Percentiles rank a stretch among this genome's conserved stretches.
These are phyloP conservation scores for Pyrenula massariospora DNA, from an alignment of 495 filamentous ascomycete species.

Conservation along the genomic window DNA sequence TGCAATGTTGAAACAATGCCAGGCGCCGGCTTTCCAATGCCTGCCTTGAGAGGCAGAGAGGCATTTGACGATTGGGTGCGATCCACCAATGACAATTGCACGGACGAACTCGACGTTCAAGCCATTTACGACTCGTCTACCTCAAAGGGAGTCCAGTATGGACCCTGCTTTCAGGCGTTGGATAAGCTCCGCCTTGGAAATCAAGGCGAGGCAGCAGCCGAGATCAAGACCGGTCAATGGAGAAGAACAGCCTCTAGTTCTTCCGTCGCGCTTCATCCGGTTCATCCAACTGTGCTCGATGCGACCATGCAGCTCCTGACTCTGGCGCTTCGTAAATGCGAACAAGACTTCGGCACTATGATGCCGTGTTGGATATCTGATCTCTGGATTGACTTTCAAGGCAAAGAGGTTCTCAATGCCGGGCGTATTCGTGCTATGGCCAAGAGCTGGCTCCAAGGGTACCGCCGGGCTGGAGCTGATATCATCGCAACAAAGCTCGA, in stretches of 20 bases:
- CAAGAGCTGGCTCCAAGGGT: slow-evolving; percentile 1
- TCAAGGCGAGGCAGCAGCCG: slow-evolving; percentile 2
- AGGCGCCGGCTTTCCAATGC: not conserved
- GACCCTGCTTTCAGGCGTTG: slow-evolving; percentile 9
- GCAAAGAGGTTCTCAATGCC: not conserved
- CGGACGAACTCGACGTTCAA: slow-evolving; percentile 1
- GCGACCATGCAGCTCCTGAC: slow-evolving; percentile 7
- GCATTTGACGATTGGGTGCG: slow-evolving; percentile 1
- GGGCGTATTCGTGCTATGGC: not conserved
- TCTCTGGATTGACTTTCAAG: slow-evolving; percentile 1
- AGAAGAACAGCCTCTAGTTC: slow-evolving; percentile 3
- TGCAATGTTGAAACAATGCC: not conserved
- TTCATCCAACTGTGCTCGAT: slow-evolving; percentile 16
- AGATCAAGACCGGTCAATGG: slow-evolving; percentile 5
- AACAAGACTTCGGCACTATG: slow-evolving; percentile 1
- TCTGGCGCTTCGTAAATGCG: slow-evolving; percentile 6
- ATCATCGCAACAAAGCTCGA: slow-evolving; percentile 1
- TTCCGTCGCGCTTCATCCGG: slow-evolving; percentile 3
- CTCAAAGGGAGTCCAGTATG: slow-evolving; percentile 7
- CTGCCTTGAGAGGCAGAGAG: not conserved
- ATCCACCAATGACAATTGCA: not conserved
- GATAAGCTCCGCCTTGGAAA: slow-evolving; percentile 1
- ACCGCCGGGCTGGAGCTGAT: not conserved
- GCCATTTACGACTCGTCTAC: not conserved
- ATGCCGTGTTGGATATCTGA: not conserved